phyloP scores from a whole-genome alignment of 73 alveolate genomes.

The Symbiodinium pilosum region DNA sequence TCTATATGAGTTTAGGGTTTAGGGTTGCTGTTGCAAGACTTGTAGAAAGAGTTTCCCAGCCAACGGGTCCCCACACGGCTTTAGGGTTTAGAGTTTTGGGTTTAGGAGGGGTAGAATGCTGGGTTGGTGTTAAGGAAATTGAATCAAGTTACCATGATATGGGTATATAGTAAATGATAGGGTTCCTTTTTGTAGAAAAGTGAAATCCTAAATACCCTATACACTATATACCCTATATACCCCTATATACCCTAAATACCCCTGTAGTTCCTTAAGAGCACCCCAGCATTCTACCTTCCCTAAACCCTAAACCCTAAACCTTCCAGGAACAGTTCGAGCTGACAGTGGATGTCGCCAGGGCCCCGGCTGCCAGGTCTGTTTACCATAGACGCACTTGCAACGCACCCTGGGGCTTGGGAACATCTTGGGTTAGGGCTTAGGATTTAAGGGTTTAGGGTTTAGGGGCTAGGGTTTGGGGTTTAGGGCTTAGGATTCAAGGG shows the following conservation, averaged over 20 bases:
- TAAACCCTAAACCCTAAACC: not conserved
- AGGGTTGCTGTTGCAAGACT: too few species aligned
- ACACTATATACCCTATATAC: not conserved
- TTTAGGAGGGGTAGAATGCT: not conserved
- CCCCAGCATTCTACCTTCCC: not conserved
- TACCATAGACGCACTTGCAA: not conserved
- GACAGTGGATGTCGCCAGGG: slow-evolving; percentile 7
- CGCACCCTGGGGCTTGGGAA: not conserved
- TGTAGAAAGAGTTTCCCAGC: too few species aligned
- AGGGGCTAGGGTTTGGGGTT: not conserved
- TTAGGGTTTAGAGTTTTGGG: not conserved
- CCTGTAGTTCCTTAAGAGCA: not conserved
- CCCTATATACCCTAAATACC: not conserved
- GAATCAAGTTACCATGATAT: too few species aligned
- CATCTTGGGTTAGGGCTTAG: not conserved
- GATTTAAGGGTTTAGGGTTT: not conserved
- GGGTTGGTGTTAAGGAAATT: not conserved
- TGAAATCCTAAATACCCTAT: too few species aligned
- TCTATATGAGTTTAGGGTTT: too few species aligned
- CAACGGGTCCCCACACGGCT: too few species aligned
- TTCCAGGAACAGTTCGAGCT: not conserved
- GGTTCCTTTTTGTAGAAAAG: too few species aligned
- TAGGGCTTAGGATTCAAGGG: not conserved
- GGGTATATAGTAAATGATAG: too few species aligned
- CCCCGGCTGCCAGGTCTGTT: not conserved